These are phyloP conservation scores for Cryptococcus wingfieldii DNA, from an alignment of 1,284 basidiomycete species.

Conservation along the genomic window DNA sequence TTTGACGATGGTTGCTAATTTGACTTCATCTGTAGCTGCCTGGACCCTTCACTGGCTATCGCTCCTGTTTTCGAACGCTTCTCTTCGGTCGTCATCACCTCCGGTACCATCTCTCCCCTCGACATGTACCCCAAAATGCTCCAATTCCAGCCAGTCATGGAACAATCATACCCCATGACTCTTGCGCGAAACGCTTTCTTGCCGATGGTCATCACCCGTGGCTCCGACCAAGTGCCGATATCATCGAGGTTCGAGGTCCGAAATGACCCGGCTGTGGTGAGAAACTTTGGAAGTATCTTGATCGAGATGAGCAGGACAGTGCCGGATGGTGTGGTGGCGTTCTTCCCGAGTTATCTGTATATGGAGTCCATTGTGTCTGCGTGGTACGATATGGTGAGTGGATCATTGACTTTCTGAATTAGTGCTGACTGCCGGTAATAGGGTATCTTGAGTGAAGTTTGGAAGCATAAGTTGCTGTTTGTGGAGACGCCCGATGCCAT, in stretches of 20 bases:
- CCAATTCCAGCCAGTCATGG: constrained; percentile 93
- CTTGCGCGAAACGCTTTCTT: constrained; percentile 94
- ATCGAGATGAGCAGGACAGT: constrained; percentile 97
- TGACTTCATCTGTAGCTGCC: constrained; percentile 59
- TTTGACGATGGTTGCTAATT: not conserved
- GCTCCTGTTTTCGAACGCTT: constrained; percentile 98
- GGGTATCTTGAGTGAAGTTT: constrained; percentile 98
- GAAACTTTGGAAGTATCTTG: constrained; percentile 97
- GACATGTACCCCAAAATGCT: constrained; percentile 99
- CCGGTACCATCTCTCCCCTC: constrained; percentile 94
- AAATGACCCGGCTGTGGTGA: constrained; percentile 97
- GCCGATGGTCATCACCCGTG: constrained; percentile 96
- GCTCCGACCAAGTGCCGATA: constrained; percentile 97
- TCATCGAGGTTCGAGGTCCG: constrained; percentile 99
- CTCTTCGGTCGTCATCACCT: constrained; percentile 97
- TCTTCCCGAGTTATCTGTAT: constrained; percentile 99
- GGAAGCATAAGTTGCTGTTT: constrained; percentile 99
- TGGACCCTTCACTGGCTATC: constrained; percentile 96
- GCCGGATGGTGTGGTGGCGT: constrained; percentile 98
- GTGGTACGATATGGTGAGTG: constrained; percentile 97
- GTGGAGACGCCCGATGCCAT: constrained; percentile 99
- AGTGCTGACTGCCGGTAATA: constrained; percentile 36
- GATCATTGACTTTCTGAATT: not conserved
- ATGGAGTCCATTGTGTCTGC: constrained; percentile 99
- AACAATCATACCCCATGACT: constrained; percentile 98